Percentiles rank a stretch among this genome's conserved stretches.
Conservation (phyloP, 495 filamentous ascomycete species). For the Lophiostoma macrostomum region DNA sequence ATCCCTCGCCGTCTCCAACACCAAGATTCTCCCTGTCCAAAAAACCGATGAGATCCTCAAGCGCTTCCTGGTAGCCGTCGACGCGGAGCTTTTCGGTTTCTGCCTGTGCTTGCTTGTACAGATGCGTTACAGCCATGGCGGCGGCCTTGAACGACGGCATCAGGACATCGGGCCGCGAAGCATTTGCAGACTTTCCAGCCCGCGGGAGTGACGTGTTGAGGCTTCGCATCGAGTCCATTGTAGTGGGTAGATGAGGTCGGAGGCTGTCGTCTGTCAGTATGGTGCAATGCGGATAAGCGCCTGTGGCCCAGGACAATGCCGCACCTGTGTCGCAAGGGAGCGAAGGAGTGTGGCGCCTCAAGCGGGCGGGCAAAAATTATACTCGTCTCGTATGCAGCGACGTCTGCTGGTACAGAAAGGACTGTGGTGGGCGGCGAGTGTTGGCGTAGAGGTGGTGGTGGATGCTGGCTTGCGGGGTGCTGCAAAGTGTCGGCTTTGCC, state of each 20-base stretch:
- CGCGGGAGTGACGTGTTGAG: constrained; percentile 62
- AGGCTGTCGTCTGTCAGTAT: not conserved
- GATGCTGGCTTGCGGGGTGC: no score
- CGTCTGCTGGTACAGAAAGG: no score
- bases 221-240: constrained; percentile 72
- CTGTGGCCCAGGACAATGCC: no score
- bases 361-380: no score
- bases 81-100: constrained; percentile 69
- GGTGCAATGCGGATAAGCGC: no score
- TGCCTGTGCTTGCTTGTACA: constrained; percentile 84
- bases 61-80: constrained; percentile 88
- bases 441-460: no score
- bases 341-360: no score
- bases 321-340: no score
- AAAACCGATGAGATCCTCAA: constrained; percentile 83
- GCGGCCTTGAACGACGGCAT: constrained; percentile 86
- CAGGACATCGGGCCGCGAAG: constrained; percentile 77
- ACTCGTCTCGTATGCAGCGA: no score
- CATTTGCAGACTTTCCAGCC: constrained; percentile 46
- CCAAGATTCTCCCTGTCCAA: constrained; percentile 78
- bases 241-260: not conserved
- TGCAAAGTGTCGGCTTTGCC: no score
- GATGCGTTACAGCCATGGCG: constrained; percentile 89
- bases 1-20: constrained; percentile 73
- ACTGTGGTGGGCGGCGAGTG: no score